Conservation (phyloP, 352 stramenopile genomes). For the Phytophthora pisi region DNA sequence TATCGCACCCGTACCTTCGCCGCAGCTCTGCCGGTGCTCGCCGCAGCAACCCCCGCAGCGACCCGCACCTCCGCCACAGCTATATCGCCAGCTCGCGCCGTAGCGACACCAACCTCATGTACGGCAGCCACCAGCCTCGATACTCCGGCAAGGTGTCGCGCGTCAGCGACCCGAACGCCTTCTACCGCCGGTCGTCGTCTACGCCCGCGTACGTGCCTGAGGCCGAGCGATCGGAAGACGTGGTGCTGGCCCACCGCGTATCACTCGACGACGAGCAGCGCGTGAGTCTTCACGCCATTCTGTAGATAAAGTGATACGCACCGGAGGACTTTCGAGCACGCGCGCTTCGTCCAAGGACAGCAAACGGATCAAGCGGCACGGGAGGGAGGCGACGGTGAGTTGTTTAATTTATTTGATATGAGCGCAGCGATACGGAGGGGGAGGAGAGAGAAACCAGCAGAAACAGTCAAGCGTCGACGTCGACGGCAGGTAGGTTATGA, state of each 20-base stretch:
- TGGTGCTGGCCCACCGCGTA: slow-evolving; percentile 62
- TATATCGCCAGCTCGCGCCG: slow-evolving; percentile 38
- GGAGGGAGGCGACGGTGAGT: slow-evolving; percentile 18
- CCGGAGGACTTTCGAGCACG: background rate
- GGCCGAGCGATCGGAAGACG: slow-evolving; percentile 48
- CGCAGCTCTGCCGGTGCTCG: slow-evolving; percentile 40
- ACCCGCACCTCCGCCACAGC: slow-evolving; percentile 26
- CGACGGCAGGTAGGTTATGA: slow-evolving; percentile 19
- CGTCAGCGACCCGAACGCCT: slow-evolving; percentile 52
- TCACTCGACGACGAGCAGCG: slow-evolving; percentile 66
- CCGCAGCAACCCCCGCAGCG: slow-evolving; percentile 30
- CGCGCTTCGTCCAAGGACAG: slow-evolving; percentile 4
- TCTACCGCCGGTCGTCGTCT: slow-evolving; percentile 48
- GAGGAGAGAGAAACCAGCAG: slow-evolving; percentile 17
- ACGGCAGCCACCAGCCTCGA: slow-evolving; percentile 30
- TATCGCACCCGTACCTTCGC: slow-evolving; percentile 38
- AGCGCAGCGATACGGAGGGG: slow-evolving; percentile 23
- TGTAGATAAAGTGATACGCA: slow-evolving; percentile 39
- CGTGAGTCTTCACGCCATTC: slow-evolving; percentile 69
- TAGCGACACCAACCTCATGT: slow-evolving; percentile 43
- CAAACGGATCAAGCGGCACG: slow-evolving; percentile 5
- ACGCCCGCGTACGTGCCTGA: slow-evolving; percentile 40
- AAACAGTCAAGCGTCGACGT: slow-evolving; percentile 17
- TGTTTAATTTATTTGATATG: slow-evolving; percentile 53
- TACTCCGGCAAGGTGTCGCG: slow-evolving; percentile 41